These are phyloP conservation scores for Kitagawia praeruptora DNA, from an alignment of 129 eudicot genomes.

Conservation along the genomic window DNA sequence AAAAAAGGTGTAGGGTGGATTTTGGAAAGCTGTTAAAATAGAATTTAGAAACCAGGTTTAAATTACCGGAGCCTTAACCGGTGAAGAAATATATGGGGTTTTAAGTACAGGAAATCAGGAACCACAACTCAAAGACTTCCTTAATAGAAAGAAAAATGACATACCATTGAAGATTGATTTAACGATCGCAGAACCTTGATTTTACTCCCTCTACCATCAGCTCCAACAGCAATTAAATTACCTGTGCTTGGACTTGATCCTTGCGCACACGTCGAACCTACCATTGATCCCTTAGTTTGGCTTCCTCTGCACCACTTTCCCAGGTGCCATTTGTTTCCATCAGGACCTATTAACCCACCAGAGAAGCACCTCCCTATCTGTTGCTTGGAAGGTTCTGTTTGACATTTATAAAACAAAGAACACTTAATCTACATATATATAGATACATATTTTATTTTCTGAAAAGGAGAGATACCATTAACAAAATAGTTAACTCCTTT, in stretches of 20 bases:
- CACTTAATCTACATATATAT: too few relatives aligned
- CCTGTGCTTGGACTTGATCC: conserved; percentile 33
- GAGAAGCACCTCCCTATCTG: conserved; percentile 54
- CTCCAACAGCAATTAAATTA: conserved; percentile 66
- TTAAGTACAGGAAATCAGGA: neutral
- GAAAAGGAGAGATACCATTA: neutral
- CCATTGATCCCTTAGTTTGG: conserved; percentile 23
- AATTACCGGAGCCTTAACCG: neutral
- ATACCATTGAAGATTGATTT: conserved; percentile 38
- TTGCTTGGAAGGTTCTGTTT: conserved; percentile 14
- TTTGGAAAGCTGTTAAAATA: neutral
- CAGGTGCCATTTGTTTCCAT: conserved; percentile 68
- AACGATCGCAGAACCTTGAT: conserved; percentile 54
- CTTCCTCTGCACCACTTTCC: conserved; percentile 88
- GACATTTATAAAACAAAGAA: neutral
- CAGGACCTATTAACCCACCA: conserved; percentile 78
- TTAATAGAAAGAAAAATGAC: conserved; percentile 14
- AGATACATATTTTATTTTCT: neutral
- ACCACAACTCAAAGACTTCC: neutral
- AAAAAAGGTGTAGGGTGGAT: neutral
- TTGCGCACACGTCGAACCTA: conserved; percentile 22
- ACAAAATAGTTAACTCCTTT: neutral
- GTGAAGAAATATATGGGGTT: neutral
- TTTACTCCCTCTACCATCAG: conserved; percentile 90
- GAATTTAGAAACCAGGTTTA: neutral